A percentile compares a stretch with the other conserved stretches of the same genome.
Evolutionary conservation across 768 basidiomycete species (phyloP).

Genomic region (Calocybe cyanea): DNA sequence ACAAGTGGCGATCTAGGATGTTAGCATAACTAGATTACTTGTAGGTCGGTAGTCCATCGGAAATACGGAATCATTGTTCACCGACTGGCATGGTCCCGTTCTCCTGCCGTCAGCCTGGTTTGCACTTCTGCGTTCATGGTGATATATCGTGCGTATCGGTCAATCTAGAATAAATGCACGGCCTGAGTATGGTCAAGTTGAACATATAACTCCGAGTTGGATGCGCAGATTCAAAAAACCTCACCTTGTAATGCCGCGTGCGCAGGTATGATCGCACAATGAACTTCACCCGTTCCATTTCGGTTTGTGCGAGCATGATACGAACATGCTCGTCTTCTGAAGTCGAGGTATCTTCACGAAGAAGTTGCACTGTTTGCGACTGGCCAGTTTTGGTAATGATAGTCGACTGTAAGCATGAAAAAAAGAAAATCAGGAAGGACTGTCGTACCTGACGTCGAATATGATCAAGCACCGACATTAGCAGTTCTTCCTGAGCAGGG

Average conservation of each 20-base stretch:
- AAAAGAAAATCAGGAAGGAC: constrained; percentile 17
- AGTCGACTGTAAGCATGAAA: background rate
- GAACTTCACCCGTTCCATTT: constrained; percentile 92
- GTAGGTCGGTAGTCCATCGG: constrained; percentile 1
- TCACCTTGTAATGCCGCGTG: constrained; percentile 81
- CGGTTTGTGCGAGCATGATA: constrained; percentile 90
- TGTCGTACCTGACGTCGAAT: constrained; percentile 81
- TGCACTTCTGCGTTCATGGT: constrained; percentile 68
- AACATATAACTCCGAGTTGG: background rate
- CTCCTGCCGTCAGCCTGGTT: constrained; percentile 75
- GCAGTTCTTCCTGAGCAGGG: constrained; percentile 64
- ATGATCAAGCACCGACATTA: constrained; percentile 67
- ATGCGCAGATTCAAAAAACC: constrained; percentile 13
- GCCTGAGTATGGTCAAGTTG: constrained; percentile 20
- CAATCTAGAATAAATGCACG: constrained; percentile 55
- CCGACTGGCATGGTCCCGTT: constrained; percentile 79
- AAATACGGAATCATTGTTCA: constrained; percentile 22
- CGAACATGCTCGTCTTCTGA: constrained; percentile 93
- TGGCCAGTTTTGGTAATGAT: constrained; percentile 27
- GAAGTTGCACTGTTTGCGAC: constrained; percentile 73
- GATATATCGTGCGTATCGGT: constrained; percentile 82
- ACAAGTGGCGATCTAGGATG: constrained; percentile 74
- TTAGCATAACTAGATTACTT: constrained; percentile 57
- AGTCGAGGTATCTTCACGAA: constrained; percentile 77
- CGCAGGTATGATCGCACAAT: constrained; percentile 87